Base-by-base conservation (phyloP, 768 basidiomycete species). In the Leccinum fibrillosum region DNA sequence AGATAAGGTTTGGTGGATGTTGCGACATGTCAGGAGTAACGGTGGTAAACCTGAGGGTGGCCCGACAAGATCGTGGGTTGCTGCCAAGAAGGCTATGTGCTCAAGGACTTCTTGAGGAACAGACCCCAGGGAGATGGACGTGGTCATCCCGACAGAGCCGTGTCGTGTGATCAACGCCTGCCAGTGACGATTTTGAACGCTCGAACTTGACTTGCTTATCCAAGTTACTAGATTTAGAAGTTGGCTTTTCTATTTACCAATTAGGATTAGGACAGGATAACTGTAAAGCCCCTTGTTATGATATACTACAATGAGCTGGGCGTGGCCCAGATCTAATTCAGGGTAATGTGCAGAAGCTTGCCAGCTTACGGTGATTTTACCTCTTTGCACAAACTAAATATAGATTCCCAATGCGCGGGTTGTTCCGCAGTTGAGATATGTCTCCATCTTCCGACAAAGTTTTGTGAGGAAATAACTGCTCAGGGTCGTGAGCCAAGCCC, bases 71-170 rank as follows among this genome's bases (percentile, higher is more conserved):
- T 56, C 62, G 5, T 79, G 66, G 4, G 83, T 83, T 8, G 80
- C 84, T 42, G 83, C 73, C 63, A 84, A 85, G 67, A 81, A 86
- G 1, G 89, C 89, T 64, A 95, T 86, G 52, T 85, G 84, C 67
- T 93, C 88, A 48, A 94, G 78, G 39, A 94, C 79, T 72, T 94
- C 92, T 59, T 82, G 82, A 13, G 92, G 92, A 47, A 94, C 73
- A 6, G 74, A 72, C 54, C 77, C 74, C 55, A 90, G 71, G 10
- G 69, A 72, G 37, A 42, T 32, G 49, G 53, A 52, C 32, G 45
- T 37, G 11, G 60, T 48, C 62, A 69, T 68, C 4, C 57, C 28
- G 58, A 48, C n/a, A 45, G 21, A 48, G 21, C 25, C 23, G 15
- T 21, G 13, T 48, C 21, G 47, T 26, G 12, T 45, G 44, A 21